Evolutionary conservation across 148 eudicot species (phyloP).

Genomic region (Camellia lanceoleosa): DNA sequence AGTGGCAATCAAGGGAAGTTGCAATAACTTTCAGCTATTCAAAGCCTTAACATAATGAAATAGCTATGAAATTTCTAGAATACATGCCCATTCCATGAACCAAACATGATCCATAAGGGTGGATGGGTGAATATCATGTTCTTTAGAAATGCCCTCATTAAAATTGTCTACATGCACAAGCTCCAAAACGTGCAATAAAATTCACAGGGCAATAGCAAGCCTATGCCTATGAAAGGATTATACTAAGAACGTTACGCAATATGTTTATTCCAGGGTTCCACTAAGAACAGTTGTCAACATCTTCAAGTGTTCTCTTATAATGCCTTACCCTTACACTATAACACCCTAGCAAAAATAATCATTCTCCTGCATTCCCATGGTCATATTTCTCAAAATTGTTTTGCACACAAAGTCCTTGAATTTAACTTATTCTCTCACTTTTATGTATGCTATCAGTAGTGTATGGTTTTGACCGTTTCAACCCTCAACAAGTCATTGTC

Average conservation of each 20-base stretch:
- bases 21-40: too few species aligned
- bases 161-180: neutral
- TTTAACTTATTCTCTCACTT: neutral
- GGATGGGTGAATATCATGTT: neutral
- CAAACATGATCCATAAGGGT: neutral
- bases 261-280: neutral
- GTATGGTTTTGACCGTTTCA: neutral
- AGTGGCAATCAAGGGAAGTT: neutral
- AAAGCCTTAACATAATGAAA: too few species aligned
- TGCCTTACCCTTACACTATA: neutral
- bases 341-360: neutral
- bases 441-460: neutral
- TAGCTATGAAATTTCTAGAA: neutral
- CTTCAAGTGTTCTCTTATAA: too few species aligned
- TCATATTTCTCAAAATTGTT: neutral
- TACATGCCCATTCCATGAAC: neutral
- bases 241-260: neutral
- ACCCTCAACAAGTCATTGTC: neutral
- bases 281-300: neutral
- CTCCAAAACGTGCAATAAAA: neutral
- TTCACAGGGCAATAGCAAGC: neutral
- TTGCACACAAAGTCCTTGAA: neutral
- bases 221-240: too few species aligned
- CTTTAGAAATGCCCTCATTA: neutral
- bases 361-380: neutral